phyloP scores from a whole-genome alignment of 2,329 filamentous ascomycete species.

The Nigrospora oryzae region DNA sequence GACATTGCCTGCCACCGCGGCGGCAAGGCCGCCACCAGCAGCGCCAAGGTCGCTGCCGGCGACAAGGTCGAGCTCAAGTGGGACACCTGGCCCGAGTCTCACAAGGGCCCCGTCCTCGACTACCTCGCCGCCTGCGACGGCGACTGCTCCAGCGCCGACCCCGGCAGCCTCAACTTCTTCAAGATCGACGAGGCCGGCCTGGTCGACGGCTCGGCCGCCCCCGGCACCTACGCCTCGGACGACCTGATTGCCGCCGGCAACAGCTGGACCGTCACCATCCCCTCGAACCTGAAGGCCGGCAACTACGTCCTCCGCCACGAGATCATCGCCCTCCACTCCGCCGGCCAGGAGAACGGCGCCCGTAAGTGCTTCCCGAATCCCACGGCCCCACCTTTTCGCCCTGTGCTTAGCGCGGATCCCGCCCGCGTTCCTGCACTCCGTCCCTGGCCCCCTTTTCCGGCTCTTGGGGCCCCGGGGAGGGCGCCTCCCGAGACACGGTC shows the following conservation, averaged over 20 bases:
- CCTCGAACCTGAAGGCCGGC: constrained; percentile 30
- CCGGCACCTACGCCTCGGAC: constrained; percentile 2
- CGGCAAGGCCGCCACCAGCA: constrained; percentile 20
- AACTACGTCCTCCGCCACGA: constrained; percentile 45
- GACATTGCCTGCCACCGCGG: constrained; percentile 30
- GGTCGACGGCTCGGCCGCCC: constrained; percentile 12
- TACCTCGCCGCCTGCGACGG: constrained; percentile 24
- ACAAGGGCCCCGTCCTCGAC: constrained; percentile 30
- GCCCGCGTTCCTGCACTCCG: neutral
- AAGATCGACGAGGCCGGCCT: constrained; percentile 18
- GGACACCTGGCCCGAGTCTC: constrained; percentile 56
- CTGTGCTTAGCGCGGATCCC: neutral
- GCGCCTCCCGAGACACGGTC: too few species aligned
- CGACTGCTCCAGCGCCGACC: constrained; percentile 19
- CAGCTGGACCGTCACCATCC: constrained; percentile 28
- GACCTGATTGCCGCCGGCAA: constrained; percentile 27
- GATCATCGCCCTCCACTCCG: constrained; percentile 40
- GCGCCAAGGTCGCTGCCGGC: constrained; percentile 44
- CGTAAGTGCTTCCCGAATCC: constrained; percentile 35
- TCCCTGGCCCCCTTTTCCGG: neutral
- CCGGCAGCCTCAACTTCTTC: constrained; percentile 19
- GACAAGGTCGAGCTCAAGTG: constrained; percentile 50
- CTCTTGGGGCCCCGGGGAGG: too few species aligned
- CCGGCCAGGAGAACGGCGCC: constrained; percentile 26
- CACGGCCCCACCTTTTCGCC: constrained; percentile 10